A percentile compares a stretch with the other conserved stretches of the same genome.
phyloP scores from a whole-genome alignment of 1,284 basidiomycete genomes.

The Pseudozyma sp. region DNA sequence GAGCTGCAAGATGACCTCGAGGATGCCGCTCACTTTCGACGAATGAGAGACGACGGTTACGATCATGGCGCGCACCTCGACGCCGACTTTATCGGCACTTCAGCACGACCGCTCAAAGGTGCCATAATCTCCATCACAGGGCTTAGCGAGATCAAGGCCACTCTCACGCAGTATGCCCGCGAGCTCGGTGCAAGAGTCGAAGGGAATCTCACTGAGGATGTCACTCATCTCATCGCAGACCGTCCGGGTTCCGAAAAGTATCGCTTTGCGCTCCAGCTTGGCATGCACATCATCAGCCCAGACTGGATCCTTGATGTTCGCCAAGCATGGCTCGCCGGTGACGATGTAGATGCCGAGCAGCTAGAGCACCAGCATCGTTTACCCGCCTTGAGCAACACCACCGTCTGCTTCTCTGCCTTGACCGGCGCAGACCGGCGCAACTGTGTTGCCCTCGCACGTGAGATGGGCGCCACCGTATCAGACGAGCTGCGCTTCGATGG shows the following conservation, averaged over 20 bases:
- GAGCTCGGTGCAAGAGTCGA: constrained; percentile 79
- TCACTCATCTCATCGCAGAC: constrained; percentile 81
- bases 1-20: constrained; percentile 50
- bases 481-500: constrained; percentile 68
- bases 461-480: constrained; percentile 39
- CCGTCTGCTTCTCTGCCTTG: constrained; percentile 74
- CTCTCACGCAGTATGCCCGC: constrained; percentile 78
- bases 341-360: constrained; percentile 78
- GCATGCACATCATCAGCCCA: constrained; percentile 79
- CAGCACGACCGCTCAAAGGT: constrained; percentile 75
- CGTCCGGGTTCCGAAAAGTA: constrained; percentile 82
- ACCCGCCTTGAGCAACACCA: constrained; percentile 76
- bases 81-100: constrained; percentile 56
- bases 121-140: constrained; percentile 80
- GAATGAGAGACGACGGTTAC: constrained; percentile 62
- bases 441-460: constrained; percentile 29
- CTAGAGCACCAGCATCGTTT: constrained; percentile 74
- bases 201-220: constrained; percentile 79
- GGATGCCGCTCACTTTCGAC: constrained; percentile 57
- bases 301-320: constrained; percentile 79
- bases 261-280: constrained; percentile 79
- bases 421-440: constrained; percentile 27
- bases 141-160: constrained; percentile 75
- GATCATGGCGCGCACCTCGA: constrained; percentile 58
- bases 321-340: constrained; percentile 79